phyloP scores from a whole-genome alignment of 2,329 filamentous ascomycete species.

The Diaporthe sp. region DNA sequence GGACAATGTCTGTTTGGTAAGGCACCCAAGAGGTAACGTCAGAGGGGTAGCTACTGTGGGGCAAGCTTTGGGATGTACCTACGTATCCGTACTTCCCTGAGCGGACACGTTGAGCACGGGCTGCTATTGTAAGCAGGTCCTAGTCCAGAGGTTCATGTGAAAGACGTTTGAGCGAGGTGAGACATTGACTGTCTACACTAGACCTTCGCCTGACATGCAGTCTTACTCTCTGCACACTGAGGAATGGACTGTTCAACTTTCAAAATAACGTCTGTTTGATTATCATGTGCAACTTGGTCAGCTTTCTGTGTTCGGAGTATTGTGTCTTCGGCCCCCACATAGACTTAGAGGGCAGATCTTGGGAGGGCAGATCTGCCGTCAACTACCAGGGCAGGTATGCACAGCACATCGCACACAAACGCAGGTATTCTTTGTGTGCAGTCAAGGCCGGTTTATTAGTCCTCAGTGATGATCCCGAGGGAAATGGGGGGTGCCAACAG shows the following conservation, averaged over 20 bases:
- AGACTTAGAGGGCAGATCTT: neutral
- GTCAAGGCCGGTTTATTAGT: neutral
- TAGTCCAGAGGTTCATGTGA: slow-evolving; percentile 8
- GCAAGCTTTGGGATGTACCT: slow-evolving; percentile 23
- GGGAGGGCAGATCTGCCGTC: neutral
- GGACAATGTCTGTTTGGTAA: slow-evolving; percentile 1
- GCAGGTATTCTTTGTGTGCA: neutral
- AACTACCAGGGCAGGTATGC: neutral
- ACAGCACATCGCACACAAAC: neutral
- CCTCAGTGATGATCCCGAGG: slow-evolving; percentile 30
- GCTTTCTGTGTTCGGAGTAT: neutral
- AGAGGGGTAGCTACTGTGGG: slow-evolving; percentile 27
- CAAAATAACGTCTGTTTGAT: neutral
- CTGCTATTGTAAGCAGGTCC: slow-evolving; percentile 14
- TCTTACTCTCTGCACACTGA: neutral
- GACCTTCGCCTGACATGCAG: slow-evolving; percentile 5
- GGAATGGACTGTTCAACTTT: neutral
- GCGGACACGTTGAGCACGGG: neutral
- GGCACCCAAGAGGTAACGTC: slow-evolving; percentile 25
- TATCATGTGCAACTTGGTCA: too few relatives aligned
- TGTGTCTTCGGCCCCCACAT: neutral
- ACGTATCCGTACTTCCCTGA: slow-evolving; percentile 11
- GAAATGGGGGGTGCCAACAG: slow-evolving; percentile 22
- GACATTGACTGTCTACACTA: neutral
- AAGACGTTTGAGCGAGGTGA: slow-evolving; percentile 17